Base-by-base conservation (phyloP, 257 asterid species). In the Vinca minor region DNA sequence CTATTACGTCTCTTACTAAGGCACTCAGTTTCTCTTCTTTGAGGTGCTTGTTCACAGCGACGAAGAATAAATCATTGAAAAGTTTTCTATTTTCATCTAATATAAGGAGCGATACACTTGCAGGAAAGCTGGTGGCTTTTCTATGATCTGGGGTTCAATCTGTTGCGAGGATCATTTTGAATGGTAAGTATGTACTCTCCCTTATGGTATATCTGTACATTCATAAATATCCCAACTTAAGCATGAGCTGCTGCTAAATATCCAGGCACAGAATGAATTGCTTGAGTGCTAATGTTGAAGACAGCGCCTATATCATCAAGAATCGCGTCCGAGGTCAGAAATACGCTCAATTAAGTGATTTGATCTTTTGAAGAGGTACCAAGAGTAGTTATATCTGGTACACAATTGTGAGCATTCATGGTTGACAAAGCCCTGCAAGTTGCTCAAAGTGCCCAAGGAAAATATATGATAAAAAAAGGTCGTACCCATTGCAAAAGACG, bases 151-250 rank as follows among this genome's bases (percentile, higher is more conserved):
- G 83, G 82, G 78, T 65, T 90, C 97, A 32, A 85, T 90, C 48
- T 84, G 93, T 79, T 90, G 97, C 9, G 96, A 90, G 55, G 95
- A 90, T 76, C 97, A 90, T 83, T 90, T 90, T 60, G 95, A 86
- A 71, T 90, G 95, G 96, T 90, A 45, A 60, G 84, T 47, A n/a
- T 63, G 26, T 59, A 18, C 21, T 34, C 7, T 66, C n/a, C 66
- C 46, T 55, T n/a, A n/a, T n/a, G n/a, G 39, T 55, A 53, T 36
- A 42, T 25, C 25, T 67, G 32, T 42, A 63, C 28, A 12, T 49
- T 49, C 38, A 15, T 36, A 20, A 50, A 15, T 56, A 14, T 28
- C 46, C 15, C 28, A 58, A 29, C 25, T 38, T 20, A 42, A 55
- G 26, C 59, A 29, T 59, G 35, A 31, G 45, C 53, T 71, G 46